These are phyloP conservation scores for Effrenium voratum DNA, from an alignment of 73 alveolate species.

Conservation along the genomic window DNA sequence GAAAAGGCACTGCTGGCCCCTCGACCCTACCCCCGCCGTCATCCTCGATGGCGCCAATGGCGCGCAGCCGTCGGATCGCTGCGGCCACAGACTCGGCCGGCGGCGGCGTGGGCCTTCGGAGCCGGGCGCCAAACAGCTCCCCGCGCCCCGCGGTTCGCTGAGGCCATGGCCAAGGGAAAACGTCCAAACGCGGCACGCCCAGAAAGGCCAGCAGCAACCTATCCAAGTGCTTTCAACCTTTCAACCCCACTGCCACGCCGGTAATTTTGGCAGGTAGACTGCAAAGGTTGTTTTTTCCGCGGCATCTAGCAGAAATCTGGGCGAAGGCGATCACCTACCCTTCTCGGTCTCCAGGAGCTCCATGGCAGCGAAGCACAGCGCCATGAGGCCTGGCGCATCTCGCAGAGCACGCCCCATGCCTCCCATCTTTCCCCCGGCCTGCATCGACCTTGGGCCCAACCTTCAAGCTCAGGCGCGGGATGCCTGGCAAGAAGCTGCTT, in stretches of 20 bases:
- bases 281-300: too few species aligned
- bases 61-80: constrained; percentile 66
- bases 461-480: constrained; percentile 61
- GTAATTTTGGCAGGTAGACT: too few species aligned
- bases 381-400: constrained; percentile 52
- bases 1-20: neutral
- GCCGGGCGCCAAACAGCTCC: neutral
- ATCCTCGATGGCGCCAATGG: constrained; percentile 85
- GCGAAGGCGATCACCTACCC: too few species aligned
- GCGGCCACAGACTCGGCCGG: constrained; percentile 62
- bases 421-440: constrained; percentile 12
- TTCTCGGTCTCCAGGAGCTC: neutral
- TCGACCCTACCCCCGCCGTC: constrained; percentile 45
- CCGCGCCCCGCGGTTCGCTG: neutral
- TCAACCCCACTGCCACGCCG: too few species aligned
- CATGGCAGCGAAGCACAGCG: constrained; percentile 28
- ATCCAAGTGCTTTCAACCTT: too few species aligned
- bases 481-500: neutral
- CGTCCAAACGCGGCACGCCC: constrained; percentile 85
- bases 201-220: constrained; percentile 82
- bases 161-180: constrained; percentile 48
- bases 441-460: constrained; percentile 80
- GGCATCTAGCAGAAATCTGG: too few species aligned
- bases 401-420: neutral
- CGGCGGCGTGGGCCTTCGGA: constrained; percentile 73